Evolutionary conservation across 73 alveolate genomes (phyloP), one percentile per base, ranked within the genome.

Genomic region (Symbiodinium pilosum): DNA sequence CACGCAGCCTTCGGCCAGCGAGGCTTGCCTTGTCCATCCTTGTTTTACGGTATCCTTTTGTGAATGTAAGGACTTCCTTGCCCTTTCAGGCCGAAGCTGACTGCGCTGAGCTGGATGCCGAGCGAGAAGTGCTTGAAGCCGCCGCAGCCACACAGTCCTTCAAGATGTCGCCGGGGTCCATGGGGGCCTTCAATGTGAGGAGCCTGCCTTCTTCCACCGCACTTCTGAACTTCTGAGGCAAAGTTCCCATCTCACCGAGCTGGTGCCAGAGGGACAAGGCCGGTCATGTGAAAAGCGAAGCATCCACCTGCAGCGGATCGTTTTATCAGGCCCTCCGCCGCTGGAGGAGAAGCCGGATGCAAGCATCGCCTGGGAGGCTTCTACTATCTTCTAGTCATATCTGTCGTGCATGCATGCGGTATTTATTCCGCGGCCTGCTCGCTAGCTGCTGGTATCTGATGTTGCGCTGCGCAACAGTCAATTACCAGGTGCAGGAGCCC

Each of bases 291-390:
- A 9, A 9, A 47, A 47, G 59, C 21, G 59, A 28, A n/a, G 16
- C 81, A 64, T 64, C 64, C 28, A 51, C 12, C 68, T 51, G 68
- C 68, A 0, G 64, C 16, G 64, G n/a, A n/a, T n/a, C n/a, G 64
- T 47, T 26, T 16, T 6, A 11, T 20, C 38, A 1, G 28, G 75
- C 16, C 75, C 59, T 26, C 32, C 32, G 75, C 16, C 32, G 75
- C 75, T 47, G 59, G 59, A 47, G 14, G 81, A 64, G 81, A 64
- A 64, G 81, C 81, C 81, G 81, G 81, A 64, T 18, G 81, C 81
- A 34, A n/a, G 81, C 81, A 26, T 64, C 39, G 81, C 81, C 81
- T 64, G 81, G 81, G 38, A 64, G 81, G 81, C 81, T n/a, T n/a
- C n/a, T n/a, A n/a, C n/a, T n/a, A n/a, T n/a, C n/a, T n/a, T n/a